A percentile compares a stretch with the other conserved stretches of the same genome.
Conservation (phyloP, 1,284 basidiomycete species). For the Tilletiaria anomala region DNA sequence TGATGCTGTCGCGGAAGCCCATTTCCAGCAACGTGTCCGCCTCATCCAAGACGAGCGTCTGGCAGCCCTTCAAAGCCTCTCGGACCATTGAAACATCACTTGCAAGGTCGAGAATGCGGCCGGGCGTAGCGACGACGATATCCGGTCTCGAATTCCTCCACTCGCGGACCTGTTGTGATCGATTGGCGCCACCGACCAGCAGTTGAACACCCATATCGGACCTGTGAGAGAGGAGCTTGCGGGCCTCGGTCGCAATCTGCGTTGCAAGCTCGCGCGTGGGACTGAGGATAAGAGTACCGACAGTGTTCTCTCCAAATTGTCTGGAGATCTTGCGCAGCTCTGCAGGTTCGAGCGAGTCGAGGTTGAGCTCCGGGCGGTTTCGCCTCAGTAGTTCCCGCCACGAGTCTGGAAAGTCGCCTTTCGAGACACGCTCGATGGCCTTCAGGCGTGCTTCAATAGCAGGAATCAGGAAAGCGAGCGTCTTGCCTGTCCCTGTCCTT, state of each 20-base stretch:
- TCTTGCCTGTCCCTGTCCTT: conserved; percentile 39
- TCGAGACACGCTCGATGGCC: conserved; percentile 19
- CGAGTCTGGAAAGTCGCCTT: conserved; percentile 12
- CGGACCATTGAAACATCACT: conserved; percentile 33
- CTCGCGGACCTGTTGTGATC: conserved; percentile 52
- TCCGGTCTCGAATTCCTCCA: conserved; percentile 58
- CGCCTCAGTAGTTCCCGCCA: conserved; percentile 18
- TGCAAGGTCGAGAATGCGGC: conserved; percentile 69
- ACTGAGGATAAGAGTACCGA: conserved; percentile 71
- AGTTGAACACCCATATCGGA: conserved; percentile 57
- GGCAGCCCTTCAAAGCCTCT: conserved; percentile 40
- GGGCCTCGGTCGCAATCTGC: conserved; percentile 78
- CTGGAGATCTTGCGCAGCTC: conserved; percentile 5
- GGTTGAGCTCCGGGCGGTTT: conserved; percentile 30
- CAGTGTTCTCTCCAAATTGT: conserved; percentile 37
- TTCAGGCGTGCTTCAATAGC: conserved; percentile 35
- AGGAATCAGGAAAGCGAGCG: conserved; percentile 37
- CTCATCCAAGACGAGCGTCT: conserved; percentile 79
- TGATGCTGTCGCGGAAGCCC: conserved; percentile 84
- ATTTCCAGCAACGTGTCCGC: conserved; percentile 89
- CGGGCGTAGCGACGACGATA: conserved; percentile 83
- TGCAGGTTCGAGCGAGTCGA: conserved; percentile 9
- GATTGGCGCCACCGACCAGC: conserved; percentile 66
- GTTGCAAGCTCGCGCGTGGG: conserved; percentile 88
- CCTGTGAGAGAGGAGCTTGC: conserved; percentile 55